phyloP scores from a whole-genome alignment of 2,329 filamentous ascomycete genomes.

The Parasarocladium wereldwijsianum region DNA sequence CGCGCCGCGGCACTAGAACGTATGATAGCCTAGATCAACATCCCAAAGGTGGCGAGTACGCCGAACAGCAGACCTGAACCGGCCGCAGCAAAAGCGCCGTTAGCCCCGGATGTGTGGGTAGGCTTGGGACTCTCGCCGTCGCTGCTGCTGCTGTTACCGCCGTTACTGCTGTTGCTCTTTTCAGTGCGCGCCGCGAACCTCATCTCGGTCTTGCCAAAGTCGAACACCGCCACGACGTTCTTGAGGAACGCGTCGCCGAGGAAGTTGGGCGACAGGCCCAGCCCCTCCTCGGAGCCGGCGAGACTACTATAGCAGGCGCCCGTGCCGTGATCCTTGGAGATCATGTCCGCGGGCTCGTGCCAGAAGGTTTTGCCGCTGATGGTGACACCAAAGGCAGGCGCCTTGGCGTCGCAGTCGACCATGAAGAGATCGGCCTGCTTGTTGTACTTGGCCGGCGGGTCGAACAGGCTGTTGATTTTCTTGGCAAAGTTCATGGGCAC shows the following conservation, averaged over 20 bases:
- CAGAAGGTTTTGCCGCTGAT: slow-evolving; percentile 20
- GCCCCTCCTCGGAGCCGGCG: background rate
- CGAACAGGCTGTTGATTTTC: slow-evolving; percentile 23
- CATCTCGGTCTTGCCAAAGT: slow-evolving; percentile 30
- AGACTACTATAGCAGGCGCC: slow-evolving; percentile 7
- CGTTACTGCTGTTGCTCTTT: background rate
- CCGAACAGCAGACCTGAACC: background rate
- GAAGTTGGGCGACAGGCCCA: slow-evolving; percentile 12
- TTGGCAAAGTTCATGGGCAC: slow-evolving; percentile 20
- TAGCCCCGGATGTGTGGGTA: background rate
- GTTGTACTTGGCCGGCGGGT: slow-evolving; percentile 22
- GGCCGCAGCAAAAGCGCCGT: background rate
- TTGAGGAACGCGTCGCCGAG: slow-evolving; percentile 32
- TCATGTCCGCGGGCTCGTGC: slow-evolving; percentile 15
- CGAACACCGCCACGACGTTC: slow-evolving; percentile 34
- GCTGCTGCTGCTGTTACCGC: too few species aligned
- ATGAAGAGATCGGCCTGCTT: slow-evolving; percentile 15
- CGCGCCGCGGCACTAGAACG: too few species aligned
- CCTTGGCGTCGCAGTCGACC: slow-evolving; percentile 24
- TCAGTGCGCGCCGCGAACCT: slow-evolving; percentile 19
- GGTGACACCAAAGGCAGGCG: slow-evolving; percentile 24
- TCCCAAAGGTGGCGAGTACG: background rate
- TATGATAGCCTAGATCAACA: too few species aligned
- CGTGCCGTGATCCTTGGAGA: slow-evolving; percentile 8
- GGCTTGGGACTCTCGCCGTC: too few species aligned